Percentiles rank a stretch among this genome's conserved stretches.
phyloP scores from a whole-genome alignment of 352 stramenopile genomes.

The Phytophthora ramorum region DNA sequence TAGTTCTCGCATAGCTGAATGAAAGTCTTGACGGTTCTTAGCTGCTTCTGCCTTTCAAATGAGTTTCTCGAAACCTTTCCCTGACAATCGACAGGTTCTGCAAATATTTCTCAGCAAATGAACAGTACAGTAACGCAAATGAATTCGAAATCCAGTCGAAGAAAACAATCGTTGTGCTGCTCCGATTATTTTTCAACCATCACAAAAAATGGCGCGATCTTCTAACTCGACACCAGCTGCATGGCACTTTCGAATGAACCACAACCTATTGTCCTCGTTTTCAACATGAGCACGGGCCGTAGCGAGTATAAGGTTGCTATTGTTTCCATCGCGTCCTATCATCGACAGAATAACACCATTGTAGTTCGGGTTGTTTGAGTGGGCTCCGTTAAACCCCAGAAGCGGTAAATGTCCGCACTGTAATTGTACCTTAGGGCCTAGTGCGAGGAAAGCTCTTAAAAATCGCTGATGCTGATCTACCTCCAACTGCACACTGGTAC shows the following conservation, averaged over 20 bases:
- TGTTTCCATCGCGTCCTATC: conserved; percentile 9
- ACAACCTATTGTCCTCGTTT: conserved; percentile 8
- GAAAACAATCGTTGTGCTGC: background rate
- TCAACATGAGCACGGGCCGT: conserved; percentile 2
- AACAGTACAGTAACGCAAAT: background rate
- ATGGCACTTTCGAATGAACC: conserved; percentile 5
- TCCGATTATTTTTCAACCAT: conserved; percentile 5
- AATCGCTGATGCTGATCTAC: conserved; percentile 16
- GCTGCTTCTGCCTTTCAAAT: background rate
- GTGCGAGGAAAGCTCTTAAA: conserved; percentile 8
- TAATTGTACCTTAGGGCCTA: background rate
- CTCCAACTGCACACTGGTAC: background rate
- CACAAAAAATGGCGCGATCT: background rate
- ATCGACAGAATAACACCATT: background rate
- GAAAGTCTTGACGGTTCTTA: background rate
- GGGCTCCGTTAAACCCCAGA: conserved; percentile 14
- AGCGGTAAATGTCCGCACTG: conserved; percentile 2
- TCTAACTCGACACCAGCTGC: conserved; percentile 1
- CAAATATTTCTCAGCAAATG: background rate
- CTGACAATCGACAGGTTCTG: background rate
- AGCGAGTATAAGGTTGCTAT: conserved; percentile 2
- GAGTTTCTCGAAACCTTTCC: background rate
- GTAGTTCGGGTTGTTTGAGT: conserved; percentile 20
- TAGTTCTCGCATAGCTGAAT: too few relatives aligned
- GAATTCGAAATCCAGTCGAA: background rate